phyloP scores from a whole-genome alignment of 129 eudicot genomes.

The Erigeron canadensis region DNA sequence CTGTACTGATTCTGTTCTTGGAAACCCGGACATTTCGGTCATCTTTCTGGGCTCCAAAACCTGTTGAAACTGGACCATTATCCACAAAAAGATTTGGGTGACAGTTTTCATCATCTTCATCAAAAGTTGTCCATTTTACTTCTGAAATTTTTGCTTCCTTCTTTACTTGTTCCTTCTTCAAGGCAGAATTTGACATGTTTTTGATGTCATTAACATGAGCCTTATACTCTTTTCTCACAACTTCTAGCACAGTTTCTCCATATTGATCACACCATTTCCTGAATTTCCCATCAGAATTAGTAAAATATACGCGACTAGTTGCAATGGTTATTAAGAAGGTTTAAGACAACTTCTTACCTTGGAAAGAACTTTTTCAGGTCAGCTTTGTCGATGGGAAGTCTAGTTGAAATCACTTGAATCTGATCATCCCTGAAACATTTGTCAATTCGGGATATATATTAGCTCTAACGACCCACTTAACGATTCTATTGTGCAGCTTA shows the following conservation, averaged over 20 bases:
- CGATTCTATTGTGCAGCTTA: no score
- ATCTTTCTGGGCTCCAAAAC: slow-evolving; percentile 31
- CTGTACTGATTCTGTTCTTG: slow-evolving; percentile 45
- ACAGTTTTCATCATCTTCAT: slow-evolving; percentile 69
- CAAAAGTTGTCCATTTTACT: slow-evolving; percentile 69
- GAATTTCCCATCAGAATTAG: slow-evolving; percentile 8
- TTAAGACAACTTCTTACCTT: slow-evolving; percentile 48
- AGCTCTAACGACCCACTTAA: background rate
- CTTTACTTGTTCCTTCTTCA: slow-evolving; percentile 32
- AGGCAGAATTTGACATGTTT: slow-evolving; percentile 34
- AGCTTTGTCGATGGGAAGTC: slow-evolving; percentile 89
- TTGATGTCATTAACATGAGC: slow-evolving; percentile 70
- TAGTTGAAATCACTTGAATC: slow-evolving; percentile 71
- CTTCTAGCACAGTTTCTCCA: slow-evolving; percentile 65
- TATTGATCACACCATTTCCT: slow-evolving; percentile 83
- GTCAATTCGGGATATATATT: background rate
- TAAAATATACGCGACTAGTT: background rate
- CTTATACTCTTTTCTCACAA: slow-evolving; percentile 73
- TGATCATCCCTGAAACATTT: slow-evolving; percentile 60
- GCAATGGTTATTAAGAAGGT: background rate
- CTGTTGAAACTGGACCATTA: slow-evolving; percentile 10
- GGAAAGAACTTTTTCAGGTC: slow-evolving; percentile 74
- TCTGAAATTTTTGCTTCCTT: slow-evolving; percentile 37
- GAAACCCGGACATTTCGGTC: slow-evolving; percentile 34
- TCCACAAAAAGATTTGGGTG: slow-evolving; percentile 78